A percentile compares a stretch with the other conserved stretches of the same genome.
These are phyloP conservation scores for Stachybotrys chartarum DNA, from an alignment of 2,329 filamentous ascomycete species.

Conservation along the genomic window DNA sequence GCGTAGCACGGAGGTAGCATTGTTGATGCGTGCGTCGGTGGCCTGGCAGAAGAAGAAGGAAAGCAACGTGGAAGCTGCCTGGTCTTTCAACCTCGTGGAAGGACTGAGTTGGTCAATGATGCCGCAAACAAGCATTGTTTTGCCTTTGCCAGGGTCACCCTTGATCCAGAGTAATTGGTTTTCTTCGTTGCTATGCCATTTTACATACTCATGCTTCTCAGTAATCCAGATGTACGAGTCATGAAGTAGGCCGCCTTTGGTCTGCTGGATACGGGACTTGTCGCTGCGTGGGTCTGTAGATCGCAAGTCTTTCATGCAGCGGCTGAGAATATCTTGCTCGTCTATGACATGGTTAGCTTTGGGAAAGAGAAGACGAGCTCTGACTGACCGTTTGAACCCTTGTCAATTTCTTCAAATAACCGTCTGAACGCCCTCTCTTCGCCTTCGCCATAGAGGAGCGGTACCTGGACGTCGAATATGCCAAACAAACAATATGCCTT, in stretches of 20 bases:
- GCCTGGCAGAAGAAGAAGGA: slow-evolving; percentile 35
- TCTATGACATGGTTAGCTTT: neutral
- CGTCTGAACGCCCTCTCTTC: slow-evolving; percentile 4
- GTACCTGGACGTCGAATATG: slow-evolving; percentile 10
- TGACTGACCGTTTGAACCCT: no score
- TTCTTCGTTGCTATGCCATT: neutral
- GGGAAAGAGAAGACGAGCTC: no score
- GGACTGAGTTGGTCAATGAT: slow-evolving; percentile 29
- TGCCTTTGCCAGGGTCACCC: no score
- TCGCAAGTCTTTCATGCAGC: slow-evolving; percentile 3
- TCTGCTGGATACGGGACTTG: slow-evolving; percentile 23
- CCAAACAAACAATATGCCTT: slow-evolving; percentile 10
- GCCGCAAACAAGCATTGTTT: slow-evolving; percentile 25
- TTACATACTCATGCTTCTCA: slow-evolving; percentile 12
- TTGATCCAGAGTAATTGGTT: slow-evolving; percentile 7
- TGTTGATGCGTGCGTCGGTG: slow-evolving; percentile 27
- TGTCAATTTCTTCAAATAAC: slow-evolving; percentile 6
- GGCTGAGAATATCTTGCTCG: neutral
- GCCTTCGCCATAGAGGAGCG: slow-evolving; percentile 10
- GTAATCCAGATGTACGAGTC: slow-evolving; percentile 28
- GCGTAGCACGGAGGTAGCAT: slow-evolving; percentile 29
- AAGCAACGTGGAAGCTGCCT: slow-evolving; percentile 32
- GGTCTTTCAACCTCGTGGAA: slow-evolving; percentile 29
- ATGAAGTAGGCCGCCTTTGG: slow-evolving; percentile 23
- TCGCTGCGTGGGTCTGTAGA: slow-evolving; percentile 20